These are phyloP conservation scores for Backusella parvicylindrica DNA, from an alignment of 192 early-diverging fungal genomes.

Conservation along the genomic window DNA sequence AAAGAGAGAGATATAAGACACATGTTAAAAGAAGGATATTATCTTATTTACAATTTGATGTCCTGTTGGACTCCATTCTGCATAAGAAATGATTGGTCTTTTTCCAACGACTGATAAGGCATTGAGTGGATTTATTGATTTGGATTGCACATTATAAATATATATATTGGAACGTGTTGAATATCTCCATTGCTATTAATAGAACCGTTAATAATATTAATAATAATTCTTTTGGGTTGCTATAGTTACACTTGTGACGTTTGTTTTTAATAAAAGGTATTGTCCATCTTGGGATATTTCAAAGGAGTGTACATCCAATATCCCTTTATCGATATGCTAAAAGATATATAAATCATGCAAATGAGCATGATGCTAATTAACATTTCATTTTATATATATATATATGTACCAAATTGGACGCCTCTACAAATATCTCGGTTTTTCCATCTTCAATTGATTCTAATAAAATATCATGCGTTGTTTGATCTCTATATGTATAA, in stretches of 20 bases:
- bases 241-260: conserved; percentile 51
- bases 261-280: conserved; percentile 71
- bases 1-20: not conserved
- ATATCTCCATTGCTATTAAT: conserved; percentile 74
- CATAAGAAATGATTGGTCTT: conserved; percentile 55
- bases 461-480: conserved; percentile 17
- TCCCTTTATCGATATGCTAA: not conserved
- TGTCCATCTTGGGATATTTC: conserved; percentile 76
- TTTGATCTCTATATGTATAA: conserved; percentile 20
- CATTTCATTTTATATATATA: no score
- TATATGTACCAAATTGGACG: conserved; percentile 11
- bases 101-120: conserved; percentile 32
- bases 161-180: conserved; percentile 79
- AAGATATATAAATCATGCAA: not conserved
- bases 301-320: conserved; percentile 38
- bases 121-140: conserved; percentile 58
- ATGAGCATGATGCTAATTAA: not conserved
- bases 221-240: not conserved
- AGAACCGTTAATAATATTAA: not conserved
- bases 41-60: conserved; percentile 40
- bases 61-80: conserved; percentile 75
- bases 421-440: conserved; percentile 21
- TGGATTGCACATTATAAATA: conserved; percentile 65
- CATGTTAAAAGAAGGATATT: not conserved
- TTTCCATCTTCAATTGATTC: conserved; percentile 12